Percentiles rank a stretch among this genome's conserved stretches.
phyloP scores from a whole-genome alignment of 106 monocot genomes.

The Phalaenopsis equestris region DNA sequence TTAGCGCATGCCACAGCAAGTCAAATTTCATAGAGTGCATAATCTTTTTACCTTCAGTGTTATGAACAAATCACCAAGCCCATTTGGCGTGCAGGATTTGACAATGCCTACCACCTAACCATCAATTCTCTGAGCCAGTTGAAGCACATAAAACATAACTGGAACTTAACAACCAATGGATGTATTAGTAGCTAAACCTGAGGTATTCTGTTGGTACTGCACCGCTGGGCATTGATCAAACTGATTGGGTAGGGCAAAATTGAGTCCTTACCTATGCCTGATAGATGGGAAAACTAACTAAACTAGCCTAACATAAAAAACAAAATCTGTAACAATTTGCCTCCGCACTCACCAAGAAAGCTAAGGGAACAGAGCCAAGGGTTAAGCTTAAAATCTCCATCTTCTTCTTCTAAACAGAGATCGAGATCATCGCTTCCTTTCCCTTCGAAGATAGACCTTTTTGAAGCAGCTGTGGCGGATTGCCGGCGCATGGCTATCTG shows the following conservation, averaged over 20 bases:
- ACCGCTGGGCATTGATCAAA: constrained; percentile 23
- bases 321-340: neutral
- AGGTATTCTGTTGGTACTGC: constrained; percentile 10
- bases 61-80: constrained; percentile 60
- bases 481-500: constrained; percentile 50
- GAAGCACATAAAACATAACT: neutral
- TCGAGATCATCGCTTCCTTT: neutral
- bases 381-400: constrained; percentile 40
- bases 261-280: constrained; percentile 6
- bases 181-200: constrained; percentile 18
- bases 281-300: neutral
- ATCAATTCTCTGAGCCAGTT: constrained; percentile 6
- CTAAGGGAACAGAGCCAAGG: constrained; percentile 54
- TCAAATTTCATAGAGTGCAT: neutral
- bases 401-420: constrained; percentile 6
- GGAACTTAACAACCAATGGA: neutral
- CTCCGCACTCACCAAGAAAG: constrained; percentile 32
- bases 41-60: constrained; percentile 49
- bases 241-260: constrained; percentile 11
- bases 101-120: constrained; percentile 64
- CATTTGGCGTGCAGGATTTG: constrained; percentile 55
- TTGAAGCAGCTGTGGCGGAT: constrained; percentile 2
- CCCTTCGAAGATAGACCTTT: neutral
- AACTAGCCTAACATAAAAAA: constrained; percentile 3
- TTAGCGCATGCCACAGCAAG: neutral